Base-by-base conservation (phyloP, 768 basidiomycete species). In the Lactarius pseudohatsudake region DNA sequence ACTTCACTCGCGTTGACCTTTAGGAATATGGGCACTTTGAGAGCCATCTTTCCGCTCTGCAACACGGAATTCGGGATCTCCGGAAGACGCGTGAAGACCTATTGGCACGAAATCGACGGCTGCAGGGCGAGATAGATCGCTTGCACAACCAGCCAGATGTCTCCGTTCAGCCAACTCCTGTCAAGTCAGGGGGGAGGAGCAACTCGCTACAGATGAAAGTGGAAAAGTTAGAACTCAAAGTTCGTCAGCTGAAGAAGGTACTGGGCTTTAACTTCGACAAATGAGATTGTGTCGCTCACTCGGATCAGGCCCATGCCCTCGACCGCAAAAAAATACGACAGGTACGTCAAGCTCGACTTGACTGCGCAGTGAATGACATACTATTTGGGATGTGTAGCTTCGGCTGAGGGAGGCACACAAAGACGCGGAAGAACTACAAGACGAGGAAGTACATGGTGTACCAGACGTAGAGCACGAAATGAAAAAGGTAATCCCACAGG, bases 371-470 rank as follows among this genome's bases (percentile, higher is more conserved):
- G 62, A 28, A 18, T 20, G 16, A 20, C 26, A 45, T 36, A 50
- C 28, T 5, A 20, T 32, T 57, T 32, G 41, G 43, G 16, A 18
- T 36, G 15, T 22, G 13, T 64, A 78, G 77, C 67, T 77, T 22
- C 69, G 69, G 43, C 64, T 65, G 36, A 76, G 75, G 59, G 80
- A 81, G 64, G 69, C 78, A 11, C 73, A 74, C 59, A 70, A 63
- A 26, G 81, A 83, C 64, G 77, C 78, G 5, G 68, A 77, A 13
- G 81, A 80, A 32, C 73, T 82, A 26, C 67, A 73, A 36, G 74
- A 76, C 3, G 69, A 73, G 54, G 67, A 56, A 16, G 72, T 75
- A 13, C 65, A 71, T n/a, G 75, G 73, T 22, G 70, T 74, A 10
- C 76, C 72, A 2, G 81, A 82, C 62, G 61, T 76, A 26, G 71